Conservation (phyloP, 495 filamentous ascomycete genomes). For the Rhypophila decipiens region DNA sequence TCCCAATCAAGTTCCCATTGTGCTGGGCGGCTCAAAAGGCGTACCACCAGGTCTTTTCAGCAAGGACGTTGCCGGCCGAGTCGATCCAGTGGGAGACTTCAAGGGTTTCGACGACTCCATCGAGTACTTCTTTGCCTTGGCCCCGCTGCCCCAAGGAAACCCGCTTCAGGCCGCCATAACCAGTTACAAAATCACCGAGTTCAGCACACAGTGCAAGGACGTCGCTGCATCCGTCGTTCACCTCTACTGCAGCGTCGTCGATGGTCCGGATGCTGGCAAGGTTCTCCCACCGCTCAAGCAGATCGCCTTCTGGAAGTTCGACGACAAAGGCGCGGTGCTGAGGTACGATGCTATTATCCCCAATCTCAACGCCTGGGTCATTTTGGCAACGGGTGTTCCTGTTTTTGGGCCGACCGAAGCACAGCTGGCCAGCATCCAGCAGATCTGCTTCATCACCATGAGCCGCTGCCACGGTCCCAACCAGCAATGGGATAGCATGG, state of each 20-base stretch:
- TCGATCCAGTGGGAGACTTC: conserved; percentile 32
- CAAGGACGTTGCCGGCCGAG: conserved; percentile 25
- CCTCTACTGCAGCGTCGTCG: conserved; percentile 25
- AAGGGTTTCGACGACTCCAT: conserved; percentile 30
- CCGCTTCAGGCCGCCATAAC: conserved; percentile 22
- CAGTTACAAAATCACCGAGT: conserved; percentile 27
- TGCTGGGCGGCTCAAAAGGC: conserved; percentile 18
- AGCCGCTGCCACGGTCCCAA: conserved; percentile 25
- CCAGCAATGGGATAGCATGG: conserved; percentile 23
- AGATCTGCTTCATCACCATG: conserved; percentile 26
- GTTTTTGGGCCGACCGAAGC: conserved; percentile 17
- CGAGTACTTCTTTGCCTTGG: conserved; percentile 35
- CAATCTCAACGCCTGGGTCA: conserved; percentile 26
- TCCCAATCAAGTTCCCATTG: conserved; percentile 33
- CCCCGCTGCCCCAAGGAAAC: conserved; percentile 26
- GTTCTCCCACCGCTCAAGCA: conserved; percentile 24
- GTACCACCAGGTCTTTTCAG: conserved; percentile 33
- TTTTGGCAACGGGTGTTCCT: conserved; percentile 13
- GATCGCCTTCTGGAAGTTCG: conserved; percentile 33
- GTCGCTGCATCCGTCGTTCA: conserved; percentile 30
- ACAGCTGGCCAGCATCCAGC: conserved; percentile 17
- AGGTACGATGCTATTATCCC: conserved; percentile 34
- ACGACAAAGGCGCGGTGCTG: conserved; percentile 25
- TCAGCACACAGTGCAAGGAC: conserved; percentile 25
- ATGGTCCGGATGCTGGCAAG: conserved; percentile 22